phyloP scores from a whole-genome alignment of 2,329 filamentous ascomycete genomes.

The Rachicladosporium sp. region DNA sequence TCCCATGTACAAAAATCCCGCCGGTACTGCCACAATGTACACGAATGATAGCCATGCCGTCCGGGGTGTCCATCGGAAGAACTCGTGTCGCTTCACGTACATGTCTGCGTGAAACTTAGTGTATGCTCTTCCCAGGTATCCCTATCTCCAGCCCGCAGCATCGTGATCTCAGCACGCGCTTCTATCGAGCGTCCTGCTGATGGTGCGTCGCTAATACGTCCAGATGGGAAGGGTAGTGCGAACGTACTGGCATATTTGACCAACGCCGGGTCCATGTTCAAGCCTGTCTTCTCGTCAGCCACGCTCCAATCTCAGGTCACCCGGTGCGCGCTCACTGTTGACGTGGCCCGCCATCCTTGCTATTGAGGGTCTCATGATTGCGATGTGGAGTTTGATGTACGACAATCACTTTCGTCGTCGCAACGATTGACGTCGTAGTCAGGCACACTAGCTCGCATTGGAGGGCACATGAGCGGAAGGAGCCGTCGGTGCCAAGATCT shows the following conservation, averaged over 20 bases:
- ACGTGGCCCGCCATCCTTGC: slow-evolving; percentile 24
- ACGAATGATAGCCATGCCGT: slow-evolving; percentile 70
- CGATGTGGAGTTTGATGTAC: slow-evolving; percentile 4
- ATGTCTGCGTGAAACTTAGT: slow-evolving; percentile 49
- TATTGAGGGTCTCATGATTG: slow-evolving; percentile 20
- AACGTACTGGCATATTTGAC: slow-evolving; percentile 41
- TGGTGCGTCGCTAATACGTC: slow-evolving; percentile 17
- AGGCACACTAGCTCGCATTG: too few relatives aligned
- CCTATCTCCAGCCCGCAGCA: neutral
- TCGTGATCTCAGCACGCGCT: neutral
- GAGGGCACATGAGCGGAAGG: too few relatives aligned
- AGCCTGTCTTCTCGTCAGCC: slow-evolving; percentile 22
- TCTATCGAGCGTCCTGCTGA: neutral
- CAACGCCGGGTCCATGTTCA: slow-evolving; percentile 44
- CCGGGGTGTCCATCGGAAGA: slow-evolving; percentile 84
- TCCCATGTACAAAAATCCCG: slow-evolving; percentile 55
- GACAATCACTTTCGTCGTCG: too few relatives aligned
- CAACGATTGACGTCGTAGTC: too few relatives aligned
- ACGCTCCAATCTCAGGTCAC: slow-evolving; percentile 9
- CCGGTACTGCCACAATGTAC: slow-evolving; percentile 63
- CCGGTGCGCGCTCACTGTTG: slow-evolving; percentile 17
- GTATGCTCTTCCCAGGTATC: slow-evolving; percentile 1
- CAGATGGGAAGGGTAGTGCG: slow-evolving; percentile 27
- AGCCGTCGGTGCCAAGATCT: too few relatives aligned
- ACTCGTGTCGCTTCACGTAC: slow-evolving; percentile 74